Evolutionary conservation across 2,329 filamentous ascomycete genomes (phyloP), one percentile per base, ranked within the genome.

Genomic region (Fusarium temperatum): DNA sequence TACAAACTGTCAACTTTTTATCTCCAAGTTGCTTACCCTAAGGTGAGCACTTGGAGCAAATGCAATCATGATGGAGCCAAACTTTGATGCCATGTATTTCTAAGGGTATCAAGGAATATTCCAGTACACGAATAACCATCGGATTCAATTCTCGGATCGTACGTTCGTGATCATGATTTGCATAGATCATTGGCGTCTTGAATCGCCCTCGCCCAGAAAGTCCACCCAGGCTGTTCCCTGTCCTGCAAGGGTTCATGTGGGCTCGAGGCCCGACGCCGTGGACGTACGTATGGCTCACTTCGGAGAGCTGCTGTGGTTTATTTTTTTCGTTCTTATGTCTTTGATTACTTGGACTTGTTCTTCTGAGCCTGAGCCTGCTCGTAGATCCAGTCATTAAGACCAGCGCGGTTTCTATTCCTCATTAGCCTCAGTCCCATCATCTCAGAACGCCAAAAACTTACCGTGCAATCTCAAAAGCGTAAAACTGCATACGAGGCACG

Each of bases 361-460:
- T 88, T 89, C 76, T 89, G 86, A 63, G 88, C 87, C 78, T 96
- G 91, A 3, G 92, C 90, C 82, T 94, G 89, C 84, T 98, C 95
- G 83, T 96, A 96, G 72, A 99, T 91, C 96, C 96, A 99, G 83
- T 99, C 96, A 80, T 99, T 99, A 66, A 98, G 85, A 35, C 96
- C 96, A 61, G 89, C 89, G 69, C 92, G 92, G 84, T 99, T 99
- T 88, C 94, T 91, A 75, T 10, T 1, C 93, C 12, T 15, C 5
- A 51, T 78, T 38, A 77, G 68, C 62, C 3, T 35, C 12, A 1
- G 7, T 6, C 1, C 22, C 11, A 22, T 3, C 3, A 12, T 8
- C 4, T 0, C 6, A 8, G 6, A 5, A 13, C 2, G 24, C 1
- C 0, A 1, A 8, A 1, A 9, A 32, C 65, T 63, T 74, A 82